phyloP scores from a whole-genome alignment of 768 basidiomycete species.

The Tricholoma hemisulphureum region DNA sequence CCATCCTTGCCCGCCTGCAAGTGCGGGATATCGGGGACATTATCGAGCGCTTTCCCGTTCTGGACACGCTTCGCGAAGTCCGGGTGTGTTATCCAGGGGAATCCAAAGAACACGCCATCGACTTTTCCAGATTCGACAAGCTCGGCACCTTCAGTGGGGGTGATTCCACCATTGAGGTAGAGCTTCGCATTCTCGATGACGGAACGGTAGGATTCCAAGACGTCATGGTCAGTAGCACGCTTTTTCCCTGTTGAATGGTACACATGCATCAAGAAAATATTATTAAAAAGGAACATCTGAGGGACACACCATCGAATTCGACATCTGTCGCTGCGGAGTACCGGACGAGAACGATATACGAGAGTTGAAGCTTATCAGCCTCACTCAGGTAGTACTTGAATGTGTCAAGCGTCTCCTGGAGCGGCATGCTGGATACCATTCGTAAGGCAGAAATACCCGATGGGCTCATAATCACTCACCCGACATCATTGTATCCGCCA shows the following conservation, averaged over 20 bases:
- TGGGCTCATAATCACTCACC: constrained; percentile 23
- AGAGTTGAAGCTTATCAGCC: constrained; percentile 35
- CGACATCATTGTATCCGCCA: constrained; percentile 46
- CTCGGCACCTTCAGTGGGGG: constrained; percentile 35
- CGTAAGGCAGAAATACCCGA: background rate
- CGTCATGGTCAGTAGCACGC: constrained; percentile 39
- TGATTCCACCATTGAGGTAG: constrained; percentile 37
- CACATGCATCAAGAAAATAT: background rate
- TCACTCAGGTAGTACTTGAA: constrained; percentile 41
- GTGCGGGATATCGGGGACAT: constrained; percentile 26
- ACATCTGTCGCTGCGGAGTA: constrained; percentile 24
- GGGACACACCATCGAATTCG: constrained; percentile 30
- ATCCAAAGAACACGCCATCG: constrained; percentile 38
- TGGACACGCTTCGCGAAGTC: constrained; percentile 39
- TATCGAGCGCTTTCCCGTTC: constrained; percentile 35
- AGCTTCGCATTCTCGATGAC: constrained; percentile 37
- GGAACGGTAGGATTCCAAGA: constrained; percentile 35
- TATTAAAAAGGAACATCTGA: background rate
- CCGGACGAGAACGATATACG: constrained; percentile 33
- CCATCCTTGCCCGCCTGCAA: constrained; percentile 26
- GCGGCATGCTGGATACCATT: constrained; percentile 36
- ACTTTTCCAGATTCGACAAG: constrained; percentile 34
- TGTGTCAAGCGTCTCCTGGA: constrained; percentile 42
- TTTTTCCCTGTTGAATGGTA: constrained; percentile 24
- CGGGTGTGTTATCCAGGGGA: constrained; percentile 39